Percentiles rank a stretch among this genome's conserved stretches.
phyloP scores from a whole-genome alignment of 192 early-diverging fungal species.

The Backusella mclennaniae region DNA sequence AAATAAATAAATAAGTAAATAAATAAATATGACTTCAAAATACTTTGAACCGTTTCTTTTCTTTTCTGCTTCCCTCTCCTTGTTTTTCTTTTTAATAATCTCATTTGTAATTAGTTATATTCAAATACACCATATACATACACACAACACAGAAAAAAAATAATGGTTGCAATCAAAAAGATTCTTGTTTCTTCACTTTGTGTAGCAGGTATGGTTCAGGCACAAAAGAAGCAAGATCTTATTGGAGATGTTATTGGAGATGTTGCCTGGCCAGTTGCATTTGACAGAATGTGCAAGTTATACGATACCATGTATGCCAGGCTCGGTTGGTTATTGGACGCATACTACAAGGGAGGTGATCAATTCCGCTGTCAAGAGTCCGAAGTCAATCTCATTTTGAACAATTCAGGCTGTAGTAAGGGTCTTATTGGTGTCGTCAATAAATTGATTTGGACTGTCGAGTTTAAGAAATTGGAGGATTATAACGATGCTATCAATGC shows the following conservation, averaged over 20 bases:
- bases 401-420: not conserved
- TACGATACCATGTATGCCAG: not conserved
- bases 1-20: not conserved
- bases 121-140: not conserved
- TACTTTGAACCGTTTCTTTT: not conserved
- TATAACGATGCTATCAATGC: not conserved
- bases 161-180: not conserved
- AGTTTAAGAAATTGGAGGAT: not conserved
- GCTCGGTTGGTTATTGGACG: not conserved
- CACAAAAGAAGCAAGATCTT: not conserved
- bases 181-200: not conserved
- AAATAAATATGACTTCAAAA: not conserved
- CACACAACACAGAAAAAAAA: not conserved
- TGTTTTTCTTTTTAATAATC: not conserved
- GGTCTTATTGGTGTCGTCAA: not conserved
- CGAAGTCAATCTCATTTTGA: not conserved
- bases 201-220: slow-evolving; percentile 1
- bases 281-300: not conserved
- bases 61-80: not conserved
- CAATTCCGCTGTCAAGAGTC: not conserved
- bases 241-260: not conserved
- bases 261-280: not conserved
- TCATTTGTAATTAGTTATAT: not conserved
- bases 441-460: not conserved
- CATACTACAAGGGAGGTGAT: not conserved